A percentile compares a stretch with the other conserved stretches of the same genome.
Conservation (phyloP, 768 basidiomycete genomes). For the Roridomyces roridus region DNA sequence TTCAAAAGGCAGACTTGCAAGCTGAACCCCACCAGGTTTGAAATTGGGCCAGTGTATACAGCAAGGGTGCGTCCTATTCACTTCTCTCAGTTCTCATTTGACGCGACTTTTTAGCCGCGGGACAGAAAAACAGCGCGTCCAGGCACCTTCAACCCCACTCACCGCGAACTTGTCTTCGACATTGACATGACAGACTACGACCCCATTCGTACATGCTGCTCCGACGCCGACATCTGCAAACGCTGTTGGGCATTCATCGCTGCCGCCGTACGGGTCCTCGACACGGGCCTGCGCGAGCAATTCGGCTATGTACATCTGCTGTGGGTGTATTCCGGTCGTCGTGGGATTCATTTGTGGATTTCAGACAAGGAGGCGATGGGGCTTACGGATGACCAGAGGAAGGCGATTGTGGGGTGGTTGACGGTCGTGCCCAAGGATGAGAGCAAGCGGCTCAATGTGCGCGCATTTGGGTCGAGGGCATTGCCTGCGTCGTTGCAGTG, state of each 20-base stretch:
- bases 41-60: slow-evolving; percentile 95
- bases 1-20: slow-evolving; percentile 89
- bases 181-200: slow-evolving; percentile 99
- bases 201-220: slow-evolving; percentile 92
- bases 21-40: slow-evolving; percentile 91
- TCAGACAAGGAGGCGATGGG: slow-evolving; percentile 88
- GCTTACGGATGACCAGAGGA: slow-evolving; percentile 90
- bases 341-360: slow-evolving; percentile 99
- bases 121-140: slow-evolving; percentile 82
- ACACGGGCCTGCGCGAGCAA: slow-evolving; percentile 79
- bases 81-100: not conserved
- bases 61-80: slow-evolving; percentile 65
- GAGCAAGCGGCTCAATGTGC: slow-evolving; percentile 82
- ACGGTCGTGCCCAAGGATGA: slow-evolving; percentile 85
- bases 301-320: slow-evolving; percentile 91
- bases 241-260: slow-evolving; percentile 96
- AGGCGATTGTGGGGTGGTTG: slow-evolving; percentile 85
- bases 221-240: slow-evolving; percentile 87
- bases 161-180: slow-evolving; percentile 97
- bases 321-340: slow-evolving; percentile 98
- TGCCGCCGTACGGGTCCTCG: slow-evolving; percentile 87
- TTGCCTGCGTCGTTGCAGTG: slow-evolving; percentile 82
- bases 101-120: slow-evolving; percentile 62
- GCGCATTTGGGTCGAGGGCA: slow-evolving; percentile 44
- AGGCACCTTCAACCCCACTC: slow-evolving; percentile 74